Evolutionary conservation across 495 filamentous ascomycete genomes (phyloP), one percentile per base, ranked within the genome.

Genomic region (Penicillium arizonense): DNA sequence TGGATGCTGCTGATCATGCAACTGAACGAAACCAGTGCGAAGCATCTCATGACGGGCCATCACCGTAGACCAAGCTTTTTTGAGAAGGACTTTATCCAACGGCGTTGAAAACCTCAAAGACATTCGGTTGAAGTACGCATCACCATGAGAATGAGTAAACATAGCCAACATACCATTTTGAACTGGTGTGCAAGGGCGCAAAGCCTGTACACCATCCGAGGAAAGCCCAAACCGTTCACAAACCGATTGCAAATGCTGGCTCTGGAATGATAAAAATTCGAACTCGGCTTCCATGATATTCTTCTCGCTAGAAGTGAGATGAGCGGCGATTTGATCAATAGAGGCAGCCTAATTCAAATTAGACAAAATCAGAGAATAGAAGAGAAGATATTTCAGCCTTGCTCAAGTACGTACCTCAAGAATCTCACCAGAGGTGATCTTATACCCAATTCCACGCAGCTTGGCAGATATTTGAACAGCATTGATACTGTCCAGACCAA

Each of bases 101-200:
- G 71, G 55, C 0, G 63, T 50, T 3, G 71, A 52, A 1, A 90
- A 60, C 33, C 82, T 78, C 39, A 91, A 65, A 4, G 83, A 67
- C 59, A 93, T 85, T 52, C 88, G 86, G 54, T 92, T 96, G 70
- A 90, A 91, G 64, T 96, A 96, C 52, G 82, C 71, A 50, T 83
- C 86, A 8, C 70, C 65, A 26, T 80, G 70, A 0, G 88, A 89
- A 16, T 76, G 70, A 7, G 87, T 51, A 77, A 93, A 94, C 44
- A 86, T 82, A 0, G 84, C 84, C 38, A 96, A 72, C 81, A 96
- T 90, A 33, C 82, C 85, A 59, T 94, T 88, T 65, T 96, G 91
- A 3, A 93, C 73, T 11, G 91, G 86, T 0, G 90, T 68, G 38
- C 74, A 77, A 10, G 74, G 74, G 10, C 65, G 63, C 14, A 77